These are phyloP conservation scores for Phytopythium vexans DNA, from an alignment of 352 stramenopile species.

Conservation along the genomic window DNA sequence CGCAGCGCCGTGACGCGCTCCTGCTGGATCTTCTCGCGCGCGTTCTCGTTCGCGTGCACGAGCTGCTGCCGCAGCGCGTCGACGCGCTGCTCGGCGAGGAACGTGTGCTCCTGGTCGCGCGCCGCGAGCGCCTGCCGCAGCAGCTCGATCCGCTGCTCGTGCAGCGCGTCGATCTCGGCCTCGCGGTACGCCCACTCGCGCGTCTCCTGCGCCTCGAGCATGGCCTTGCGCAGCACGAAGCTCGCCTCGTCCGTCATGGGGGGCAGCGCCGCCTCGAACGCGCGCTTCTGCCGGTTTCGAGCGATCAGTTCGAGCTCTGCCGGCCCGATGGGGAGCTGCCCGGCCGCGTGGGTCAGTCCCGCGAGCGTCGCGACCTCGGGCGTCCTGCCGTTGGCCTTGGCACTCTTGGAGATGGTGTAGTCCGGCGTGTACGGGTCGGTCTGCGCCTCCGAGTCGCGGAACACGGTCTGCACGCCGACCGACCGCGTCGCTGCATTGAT, in stretches of 20 bases:
- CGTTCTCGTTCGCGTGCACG: slow-evolving; percentile 75
- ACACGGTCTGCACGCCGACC: slow-evolving; percentile 88
- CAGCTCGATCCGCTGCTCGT: slow-evolving; percentile 73
- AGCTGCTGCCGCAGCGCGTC: slow-evolving; percentile 82
- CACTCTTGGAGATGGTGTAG: slow-evolving; percentile 77
- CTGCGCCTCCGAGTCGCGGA: slow-evolving; percentile 92
- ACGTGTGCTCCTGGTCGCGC: slow-evolving; percentile 87
- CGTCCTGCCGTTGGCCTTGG: slow-evolving; percentile 27
- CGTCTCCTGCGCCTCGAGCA: slow-evolving; percentile 93
- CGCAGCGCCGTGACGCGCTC: slow-evolving; percentile 86
- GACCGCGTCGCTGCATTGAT: slow-evolving; percentile 48
- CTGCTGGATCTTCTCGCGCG: slow-evolving; percentile 77
- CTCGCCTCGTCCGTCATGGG: slow-evolving; percentile 94
- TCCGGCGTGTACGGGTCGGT: slow-evolving; percentile 93
- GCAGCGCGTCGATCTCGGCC: slow-evolving; percentile 84
- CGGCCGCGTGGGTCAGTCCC: slow-evolving; percentile 56
- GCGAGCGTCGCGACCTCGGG: slow-evolving; percentile 87
- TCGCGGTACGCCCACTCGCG: slow-evolving; percentile 87
- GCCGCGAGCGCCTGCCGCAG: slow-evolving; percentile 84
- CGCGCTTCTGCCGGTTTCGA: slow-evolving; percentile 79
- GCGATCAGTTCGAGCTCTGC: slow-evolving; percentile 91
- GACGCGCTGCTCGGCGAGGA: slow-evolving; percentile 89
- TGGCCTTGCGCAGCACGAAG: slow-evolving; percentile 86
- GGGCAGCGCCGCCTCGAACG: slow-evolving; percentile 85
- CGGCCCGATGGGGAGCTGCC: slow-evolving; percentile 72